These are phyloP conservation scores for Rusavskia elegans DNA, from an alignment of 495 filamentous ascomycete species.

Conservation along the genomic window DNA sequence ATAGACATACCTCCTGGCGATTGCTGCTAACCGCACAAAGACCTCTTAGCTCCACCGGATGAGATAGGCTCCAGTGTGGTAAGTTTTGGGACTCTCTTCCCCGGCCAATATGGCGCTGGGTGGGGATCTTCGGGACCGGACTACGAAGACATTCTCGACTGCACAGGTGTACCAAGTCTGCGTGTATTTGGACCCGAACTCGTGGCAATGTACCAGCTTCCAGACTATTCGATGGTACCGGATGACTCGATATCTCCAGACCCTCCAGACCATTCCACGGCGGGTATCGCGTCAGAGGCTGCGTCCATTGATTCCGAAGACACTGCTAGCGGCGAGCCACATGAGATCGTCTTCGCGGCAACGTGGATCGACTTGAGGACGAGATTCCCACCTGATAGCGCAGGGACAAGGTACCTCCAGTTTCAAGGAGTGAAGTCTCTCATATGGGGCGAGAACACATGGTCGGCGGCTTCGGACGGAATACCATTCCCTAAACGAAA, in stretches of 20 bases:
- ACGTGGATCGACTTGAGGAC: background rate
- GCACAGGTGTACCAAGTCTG: too few relatives aligned
- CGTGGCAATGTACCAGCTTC: too few relatives aligned
- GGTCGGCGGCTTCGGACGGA: background rate
- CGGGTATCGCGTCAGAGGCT: background rate
- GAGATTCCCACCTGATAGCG: background rate
- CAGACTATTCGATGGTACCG: too few relatives aligned
- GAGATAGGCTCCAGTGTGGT: background rate
- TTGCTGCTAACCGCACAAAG: background rate
- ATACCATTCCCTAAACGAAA: background rate
- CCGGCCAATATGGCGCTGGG: too few relatives aligned
- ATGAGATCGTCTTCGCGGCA: background rate
- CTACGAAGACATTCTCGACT: too few relatives aligned
- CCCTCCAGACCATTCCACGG: background rate
- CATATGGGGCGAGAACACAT: background rate
- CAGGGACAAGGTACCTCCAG: background rate
- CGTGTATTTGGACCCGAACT: too few relatives aligned
- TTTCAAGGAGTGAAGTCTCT: background rate
- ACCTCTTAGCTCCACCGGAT: background rate
- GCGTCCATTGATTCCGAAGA: background rate
- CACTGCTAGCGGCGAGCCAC: background rate
- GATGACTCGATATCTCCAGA: too few relatives aligned
- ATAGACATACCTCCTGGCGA: background rate
- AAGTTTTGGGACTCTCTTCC: too few relatives aligned
- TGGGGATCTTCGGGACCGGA: too few relatives aligned